Evolutionary conservation across 2,329 filamentous ascomycete species (phyloP), one percentile per base, ranked within the genome.

Genomic region (Dryadomyces quercus-mongolicae): DNA sequence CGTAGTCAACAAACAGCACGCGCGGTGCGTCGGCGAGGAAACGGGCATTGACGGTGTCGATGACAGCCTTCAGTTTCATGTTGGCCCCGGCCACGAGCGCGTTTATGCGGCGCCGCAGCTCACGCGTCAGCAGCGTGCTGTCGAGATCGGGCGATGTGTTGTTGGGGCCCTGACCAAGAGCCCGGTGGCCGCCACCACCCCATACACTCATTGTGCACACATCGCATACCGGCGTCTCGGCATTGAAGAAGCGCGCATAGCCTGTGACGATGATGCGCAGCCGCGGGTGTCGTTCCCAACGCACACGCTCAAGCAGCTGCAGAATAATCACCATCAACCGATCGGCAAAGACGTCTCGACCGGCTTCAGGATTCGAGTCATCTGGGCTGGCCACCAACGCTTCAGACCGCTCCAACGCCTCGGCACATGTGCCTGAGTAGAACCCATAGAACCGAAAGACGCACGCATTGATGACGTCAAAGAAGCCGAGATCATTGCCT

Each of bases 401-500:
- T 20, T 68, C 66, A 1, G 70, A 64, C 7, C 63, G 63, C 8
- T 58, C 61, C 1, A 74, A 65, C 1, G 71, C 71, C 3, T 66
- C 56, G 52, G 69, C 67, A 61, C 72, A 76, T 1, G 72, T 72
- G 5, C 71, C 71, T 16, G 70, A 72, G 62, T 72, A 73, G 62
- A 72, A 71, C 59, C 69, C 70, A 60, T 75, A 75, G 60, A 75
- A 75, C 36, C 71, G 68, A 58, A 75, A 75, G 16, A 76, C 69
- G 60, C 74, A 75, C 22, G 71, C 71, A 59, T 75, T 75, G 62
- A 75, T 72, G 20, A 75, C 70, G 42, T 71, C 68, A 57, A 74
- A 75, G 64, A 75, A 75, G 57, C 71, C 73, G 9, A 75, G 66
- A 58, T 75, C 73, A 61, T 75, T 75, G 16, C 73, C 72, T 49